A percentile compares a stretch with the other conserved stretches of the same genome.
phyloP scores from a whole-genome alignment of 805 yeast species.

The Lachancea quebecensis region DNA sequence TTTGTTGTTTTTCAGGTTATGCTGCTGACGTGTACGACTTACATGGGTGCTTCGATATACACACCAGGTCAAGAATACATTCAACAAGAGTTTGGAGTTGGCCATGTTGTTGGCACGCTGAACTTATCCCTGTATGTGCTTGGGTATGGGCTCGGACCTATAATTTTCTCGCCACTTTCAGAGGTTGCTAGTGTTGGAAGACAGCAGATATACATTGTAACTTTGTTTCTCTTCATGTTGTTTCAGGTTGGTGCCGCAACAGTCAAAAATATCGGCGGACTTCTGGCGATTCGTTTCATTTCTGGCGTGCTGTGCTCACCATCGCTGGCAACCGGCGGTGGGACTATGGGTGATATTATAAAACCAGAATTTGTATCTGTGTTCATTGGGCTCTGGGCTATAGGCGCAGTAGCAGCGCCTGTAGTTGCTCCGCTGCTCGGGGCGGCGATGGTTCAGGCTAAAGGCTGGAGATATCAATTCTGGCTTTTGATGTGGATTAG shows the following conservation, averaged over 20 bases:
- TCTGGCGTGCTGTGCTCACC: constrained; percentile 53
- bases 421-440: constrained; percentile 52
- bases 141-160: constrained; percentile 58
- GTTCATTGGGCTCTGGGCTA: constrained; percentile 46
- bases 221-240: constrained; percentile 42
- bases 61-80: constrained; percentile 46
- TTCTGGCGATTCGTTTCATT: constrained; percentile 44
- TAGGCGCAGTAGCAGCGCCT: constrained; percentile 51
- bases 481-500: constrained; percentile 43
- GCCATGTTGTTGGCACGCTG: constrained; percentile 40
- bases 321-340: constrained; percentile 52
- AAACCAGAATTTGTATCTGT: constrained; percentile 37
- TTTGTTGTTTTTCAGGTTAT: constrained; percentile 36
- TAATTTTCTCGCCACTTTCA: constrained; percentile 51
- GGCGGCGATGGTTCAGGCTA: constrained; percentile 40
- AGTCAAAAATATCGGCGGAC: constrained; percentile 42
- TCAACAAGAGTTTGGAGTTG: constrained; percentile 38
- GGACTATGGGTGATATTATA: constrained; percentile 46
- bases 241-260: constrained; percentile 54
- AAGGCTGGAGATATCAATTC: constrained; percentile 49
- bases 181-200: constrained; percentile 51
- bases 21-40: constrained; percentile 43
- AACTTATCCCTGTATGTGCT: constrained; percentile 49
- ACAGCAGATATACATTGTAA: constrained; percentile 41
- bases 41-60: constrained; percentile 51